These are phyloP conservation scores for Panicum hallii DNA, from an alignment of 202 grass and related monocot genomes.

Conservation along the genomic window DNA sequence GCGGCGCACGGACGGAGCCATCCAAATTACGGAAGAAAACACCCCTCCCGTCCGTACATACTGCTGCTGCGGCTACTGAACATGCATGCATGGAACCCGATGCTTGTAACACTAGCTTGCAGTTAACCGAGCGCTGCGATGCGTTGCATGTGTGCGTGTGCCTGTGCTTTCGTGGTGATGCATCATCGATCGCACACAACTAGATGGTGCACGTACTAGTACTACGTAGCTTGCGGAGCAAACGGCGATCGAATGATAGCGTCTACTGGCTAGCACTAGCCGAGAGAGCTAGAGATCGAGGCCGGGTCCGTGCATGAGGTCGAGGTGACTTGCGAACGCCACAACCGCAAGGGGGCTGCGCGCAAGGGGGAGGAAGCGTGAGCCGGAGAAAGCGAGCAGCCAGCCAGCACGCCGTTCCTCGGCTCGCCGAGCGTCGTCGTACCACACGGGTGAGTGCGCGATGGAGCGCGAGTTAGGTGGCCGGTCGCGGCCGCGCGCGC, in stretches of 20 bases:
- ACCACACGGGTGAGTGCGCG: not conserved
- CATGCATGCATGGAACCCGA: too few species aligned
- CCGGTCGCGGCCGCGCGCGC: slow-evolving; percentile 10
- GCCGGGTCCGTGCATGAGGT: not conserved
- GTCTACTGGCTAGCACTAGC: slow-evolving; percentile 23
- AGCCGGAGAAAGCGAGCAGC: not conserved
- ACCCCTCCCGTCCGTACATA: not conserved
- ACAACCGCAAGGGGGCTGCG: slow-evolving; percentile 29
- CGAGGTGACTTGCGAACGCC: slow-evolving; percentile 46
- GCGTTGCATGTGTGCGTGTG: too few species aligned
- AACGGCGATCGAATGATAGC: slow-evolving; percentile 25
- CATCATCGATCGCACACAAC: not conserved
- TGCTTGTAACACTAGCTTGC: not conserved
- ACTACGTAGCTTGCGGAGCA: slow-evolving; percentile 44
- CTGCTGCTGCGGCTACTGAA: not conserved
- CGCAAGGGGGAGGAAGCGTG: slow-evolving; percentile 37
- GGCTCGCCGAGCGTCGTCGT: slow-evolving; percentile 1
- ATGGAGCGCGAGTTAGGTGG: slow-evolving; percentile 18
- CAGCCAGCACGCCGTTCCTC: not conserved
- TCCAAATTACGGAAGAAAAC: not conserved
- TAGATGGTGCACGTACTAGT: not conserved
- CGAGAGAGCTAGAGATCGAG: not conserved
- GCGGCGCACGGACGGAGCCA: not conserved
- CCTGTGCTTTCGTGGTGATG: not conserved
- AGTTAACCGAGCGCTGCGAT: too few species aligned